These are phyloP conservation scores for Podospora comata DNA, from an alignment of 495 filamentous ascomycete species.

Conservation along the genomic window DNA sequence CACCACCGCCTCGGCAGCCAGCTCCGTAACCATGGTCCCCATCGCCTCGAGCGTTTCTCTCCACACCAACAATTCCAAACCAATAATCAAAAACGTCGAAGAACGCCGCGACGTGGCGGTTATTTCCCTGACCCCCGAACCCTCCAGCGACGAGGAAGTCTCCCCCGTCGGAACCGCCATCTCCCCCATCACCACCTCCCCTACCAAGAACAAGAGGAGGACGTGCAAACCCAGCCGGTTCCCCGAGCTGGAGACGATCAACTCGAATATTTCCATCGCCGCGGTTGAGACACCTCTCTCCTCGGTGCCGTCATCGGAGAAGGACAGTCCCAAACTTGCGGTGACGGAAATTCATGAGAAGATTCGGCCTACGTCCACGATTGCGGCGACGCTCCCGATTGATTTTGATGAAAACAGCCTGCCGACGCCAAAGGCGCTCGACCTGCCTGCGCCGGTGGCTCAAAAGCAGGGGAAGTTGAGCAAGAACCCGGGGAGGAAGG, in stretches of 20 bases:
- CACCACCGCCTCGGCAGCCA: constrained; percentile 20
- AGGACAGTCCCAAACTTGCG: neutral
- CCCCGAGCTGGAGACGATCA: constrained; percentile 27
- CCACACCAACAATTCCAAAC: constrained; percentile 9
- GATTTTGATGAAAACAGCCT: constrained; percentile 23
- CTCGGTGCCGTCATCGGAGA: neutral
- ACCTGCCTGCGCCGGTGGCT: constrained; percentile 6
- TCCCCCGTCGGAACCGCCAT: neutral
- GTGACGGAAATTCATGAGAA: constrained; percentile 14
- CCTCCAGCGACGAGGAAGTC: constrained; percentile 7
- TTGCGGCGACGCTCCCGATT: constrained; percentile 18
- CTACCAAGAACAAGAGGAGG: constrained; percentile 12
- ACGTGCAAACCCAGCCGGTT: constrained; percentile 22
- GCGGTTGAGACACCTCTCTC: constrained; percentile 9
- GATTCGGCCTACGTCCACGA: constrained; percentile 4
- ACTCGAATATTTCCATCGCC: constrained; percentile 22
- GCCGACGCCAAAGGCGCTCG: constrained; percentile 15
- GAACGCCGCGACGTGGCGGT: neutral
- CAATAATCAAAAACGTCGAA: neutral
- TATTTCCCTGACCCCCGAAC: constrained; percentile 2
- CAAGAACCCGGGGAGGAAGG: constrained; percentile 28
- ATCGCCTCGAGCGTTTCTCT: constrained; percentile 19
- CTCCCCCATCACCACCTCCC: neutral
- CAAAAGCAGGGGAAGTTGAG: constrained; percentile 27
- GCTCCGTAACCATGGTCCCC: constrained; percentile 24